phyloP scores from a whole-genome alignment of 345 rosid genomes.

The Eucalyptus cloeziana region DNA sequence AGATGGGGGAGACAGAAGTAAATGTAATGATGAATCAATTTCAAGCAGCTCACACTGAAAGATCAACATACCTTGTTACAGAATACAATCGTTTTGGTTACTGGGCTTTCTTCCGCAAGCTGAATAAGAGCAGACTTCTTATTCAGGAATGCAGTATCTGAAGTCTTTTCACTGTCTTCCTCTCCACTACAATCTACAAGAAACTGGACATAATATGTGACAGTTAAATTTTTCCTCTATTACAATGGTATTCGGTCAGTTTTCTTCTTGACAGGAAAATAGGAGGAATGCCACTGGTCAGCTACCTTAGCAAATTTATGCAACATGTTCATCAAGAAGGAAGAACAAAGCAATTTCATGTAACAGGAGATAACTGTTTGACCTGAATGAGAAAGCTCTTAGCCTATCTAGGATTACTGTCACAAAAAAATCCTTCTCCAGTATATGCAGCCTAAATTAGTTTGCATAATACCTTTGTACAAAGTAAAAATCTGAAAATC shows the following conservation, averaged over 20 bases:
- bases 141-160: slow-evolving; percentile 69
- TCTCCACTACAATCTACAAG: slow-evolving; percentile 94
- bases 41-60: neutral
- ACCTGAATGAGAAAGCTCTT: neutral
- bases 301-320: neutral
- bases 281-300: neutral
- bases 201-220: slow-evolving; percentile 24
- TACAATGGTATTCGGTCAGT: neutral
- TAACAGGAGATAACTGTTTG: neutral
- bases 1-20: neutral
- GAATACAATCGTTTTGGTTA: slow-evolving; percentile 70
- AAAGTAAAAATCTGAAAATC: neutral
- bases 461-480: neutral
- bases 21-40: neutral
- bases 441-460: neutral
- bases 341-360: neutral
- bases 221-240: neutral
- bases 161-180: slow-evolving; percentile 35
- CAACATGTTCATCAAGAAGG: neutral
- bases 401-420: neutral
- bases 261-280: neutral
- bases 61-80: slow-evolving; percentile 58
- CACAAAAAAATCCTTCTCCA: neutral
- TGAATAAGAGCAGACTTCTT: slow-evolving; percentile 75
- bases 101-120: slow-evolving; percentile 49